phyloP scores from a whole-genome alignment of 208 protist genomes.

The Baffinella frigidus region DNA sequence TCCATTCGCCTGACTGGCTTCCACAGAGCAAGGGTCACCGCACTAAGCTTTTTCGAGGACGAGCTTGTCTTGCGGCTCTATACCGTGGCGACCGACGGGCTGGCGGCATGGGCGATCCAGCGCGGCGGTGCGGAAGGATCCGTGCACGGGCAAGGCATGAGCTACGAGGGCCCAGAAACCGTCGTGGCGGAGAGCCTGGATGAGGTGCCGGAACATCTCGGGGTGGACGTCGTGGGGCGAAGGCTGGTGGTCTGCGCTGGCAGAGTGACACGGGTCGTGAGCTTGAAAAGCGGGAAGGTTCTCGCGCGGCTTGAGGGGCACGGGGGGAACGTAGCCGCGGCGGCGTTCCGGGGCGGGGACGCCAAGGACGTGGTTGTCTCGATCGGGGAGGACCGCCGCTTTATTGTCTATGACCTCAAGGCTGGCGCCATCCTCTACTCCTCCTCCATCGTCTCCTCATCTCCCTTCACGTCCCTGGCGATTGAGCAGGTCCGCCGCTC shows the following conservation, averaged over 20 bases:
- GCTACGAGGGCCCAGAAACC: neutral
- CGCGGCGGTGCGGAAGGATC: neutral
- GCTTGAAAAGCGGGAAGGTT: neutral
- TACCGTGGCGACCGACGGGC: neutral
- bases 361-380: neutral
- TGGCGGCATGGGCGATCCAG: neutral
- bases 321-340: neutral
- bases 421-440: neutral
- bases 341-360: neutral
- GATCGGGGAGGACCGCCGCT: conserved; percentile 29
- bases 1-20: neutral
- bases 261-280: neutral
- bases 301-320: conserved; percentile 19
- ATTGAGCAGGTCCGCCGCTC: neutral
- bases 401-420: neutral
- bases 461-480: conserved; percentile 9
- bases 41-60: neutral
- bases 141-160: neutral
- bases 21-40: neutral
- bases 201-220: neutral
- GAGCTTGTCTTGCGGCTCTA: neutral
- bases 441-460: conserved; percentile 13
- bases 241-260: neutral
- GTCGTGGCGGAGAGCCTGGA: neutral
- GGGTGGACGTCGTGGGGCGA: neutral